Evolutionary conservation across 345 rosid genomes (phyloP).

Genomic region (Arabis alpina): DNA sequence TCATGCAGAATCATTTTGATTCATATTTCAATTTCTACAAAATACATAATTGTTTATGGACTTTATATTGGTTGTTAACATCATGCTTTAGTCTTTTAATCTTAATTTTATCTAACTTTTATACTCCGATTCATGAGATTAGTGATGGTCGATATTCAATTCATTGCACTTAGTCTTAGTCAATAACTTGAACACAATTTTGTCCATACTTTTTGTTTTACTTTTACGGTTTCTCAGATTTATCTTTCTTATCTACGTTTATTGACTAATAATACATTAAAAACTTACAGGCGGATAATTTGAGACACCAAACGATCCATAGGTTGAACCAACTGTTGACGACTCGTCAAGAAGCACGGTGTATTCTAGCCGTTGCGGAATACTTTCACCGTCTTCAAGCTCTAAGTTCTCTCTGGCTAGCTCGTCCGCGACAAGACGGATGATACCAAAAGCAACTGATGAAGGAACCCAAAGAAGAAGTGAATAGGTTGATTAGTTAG

Average conservation of each 20-base stretch:
- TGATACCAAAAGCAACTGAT: slow-evolving; percentile 35
- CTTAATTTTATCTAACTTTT: neutral
- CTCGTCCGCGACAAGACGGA: slow-evolving; percentile 82
- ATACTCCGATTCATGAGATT: neutral
- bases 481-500: slow-evolving; percentile 47
- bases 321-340: slow-evolving; percentile 77
- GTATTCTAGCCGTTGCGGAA: slow-evolving; percentile 80
- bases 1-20: slow-evolving; percentile 5
- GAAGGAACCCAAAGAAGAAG: neutral
- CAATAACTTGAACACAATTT: slow-evolving; percentile 20
- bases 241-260: neutral
- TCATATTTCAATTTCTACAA: slow-evolving; percentile 1
- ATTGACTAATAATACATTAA: slow-evolving; percentile 12
- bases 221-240: neutral
- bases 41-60: neutral
- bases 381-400: slow-evolving; percentile 94
- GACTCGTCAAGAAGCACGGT: slow-evolving; percentile 83
- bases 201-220: slow-evolving; percentile 14
- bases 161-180: slow-evolving; percentile 14
- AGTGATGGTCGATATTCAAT: slow-evolving; percentile 23
- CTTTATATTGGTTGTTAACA: neutral
- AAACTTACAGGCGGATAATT: slow-evolving; percentile 87
- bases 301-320: slow-evolving; percentile 89
- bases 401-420: slow-evolving; percentile 92
- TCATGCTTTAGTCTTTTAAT: neutral